Evolutionary conservation across 2,329 filamentous ascomycete species (phyloP).

Genomic region (Talaromyces sp.): DNA sequence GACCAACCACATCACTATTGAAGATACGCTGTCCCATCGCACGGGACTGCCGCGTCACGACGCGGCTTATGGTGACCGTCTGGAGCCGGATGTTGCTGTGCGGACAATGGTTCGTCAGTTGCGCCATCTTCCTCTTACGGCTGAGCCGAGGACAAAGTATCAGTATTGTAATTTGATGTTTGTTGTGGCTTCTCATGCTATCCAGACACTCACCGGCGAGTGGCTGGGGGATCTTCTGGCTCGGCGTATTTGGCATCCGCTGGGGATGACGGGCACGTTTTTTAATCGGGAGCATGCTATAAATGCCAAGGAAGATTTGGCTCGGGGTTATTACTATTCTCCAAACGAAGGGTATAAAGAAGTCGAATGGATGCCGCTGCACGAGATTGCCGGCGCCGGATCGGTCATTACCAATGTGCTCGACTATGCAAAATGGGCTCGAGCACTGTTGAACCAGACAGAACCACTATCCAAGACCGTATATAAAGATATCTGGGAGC

Average conservation of each 20-base stretch:
- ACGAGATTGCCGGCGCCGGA: conserved; percentile 16
- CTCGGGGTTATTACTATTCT: conserved; percentile 22
- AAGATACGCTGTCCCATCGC: conserved; percentile 27
- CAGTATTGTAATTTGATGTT: conserved; percentile 54
- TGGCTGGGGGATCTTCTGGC: conserved; percentile 27
- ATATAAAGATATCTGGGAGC: conserved; percentile 7
- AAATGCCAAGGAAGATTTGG: conserved; percentile 17
- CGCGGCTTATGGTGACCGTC: conserved; percentile 6
- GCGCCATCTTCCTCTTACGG: conserved; percentile 39
- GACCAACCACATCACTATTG: conserved; percentile 22
- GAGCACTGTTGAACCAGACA: conserved; percentile 40
- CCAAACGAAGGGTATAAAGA: conserved; percentile 3
- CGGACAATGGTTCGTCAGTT: conserved; percentile 37
- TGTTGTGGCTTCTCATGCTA: conserved; percentile 40
- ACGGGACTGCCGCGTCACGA: conserved; percentile 25
- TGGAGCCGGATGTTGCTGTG: conserved; percentile 19
- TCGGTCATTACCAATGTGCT: conserved; percentile 28
- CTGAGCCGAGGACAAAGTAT: conserved; percentile 37
- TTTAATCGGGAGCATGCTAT: conserved; percentile 30
- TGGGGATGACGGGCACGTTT: conserved; percentile 37
- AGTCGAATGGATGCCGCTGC: conserved; percentile 4
- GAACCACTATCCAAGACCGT: conserved; percentile 21
- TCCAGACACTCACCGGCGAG: conserved; percentile 39
- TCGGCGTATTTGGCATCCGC: conserved; percentile 34
- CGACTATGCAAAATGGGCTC: conserved; percentile 47